Evolutionary conservation across 2,329 filamentous ascomycete species (phyloP).

Genomic region (Diaporthe sp.): DNA sequence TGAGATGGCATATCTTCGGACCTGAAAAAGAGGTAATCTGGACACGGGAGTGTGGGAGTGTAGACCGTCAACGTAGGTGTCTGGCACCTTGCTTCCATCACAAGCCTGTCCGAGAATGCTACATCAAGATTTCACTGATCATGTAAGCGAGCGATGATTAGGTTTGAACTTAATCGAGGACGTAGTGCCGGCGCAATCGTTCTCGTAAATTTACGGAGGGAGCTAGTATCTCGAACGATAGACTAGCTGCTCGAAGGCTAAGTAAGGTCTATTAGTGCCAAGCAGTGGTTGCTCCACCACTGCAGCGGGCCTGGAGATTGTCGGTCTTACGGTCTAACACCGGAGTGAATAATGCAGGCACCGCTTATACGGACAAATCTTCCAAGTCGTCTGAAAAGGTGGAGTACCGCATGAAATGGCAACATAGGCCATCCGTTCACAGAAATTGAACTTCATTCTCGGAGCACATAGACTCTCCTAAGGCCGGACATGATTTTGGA

Average conservation of each 20-base stretch:
- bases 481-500: not conserved
- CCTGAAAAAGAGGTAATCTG: no score
- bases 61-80: no score
- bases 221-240: not conserved
- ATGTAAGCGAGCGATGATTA: no score
- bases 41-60: no score
- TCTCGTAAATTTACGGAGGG: not conserved
- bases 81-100: no score
- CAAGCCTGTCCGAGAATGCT: no score
- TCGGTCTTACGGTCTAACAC: not conserved
- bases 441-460: not conserved
- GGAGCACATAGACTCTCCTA: not conserved
- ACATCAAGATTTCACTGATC: not conserved
- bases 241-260: not conserved
- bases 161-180: no score
- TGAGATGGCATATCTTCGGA: no score
- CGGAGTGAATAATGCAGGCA: not conserved
- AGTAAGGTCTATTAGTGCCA: not conserved
- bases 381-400: not conserved
- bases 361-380: not conserved
- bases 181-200: not conserved
- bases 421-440: not conserved
- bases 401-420: no score
- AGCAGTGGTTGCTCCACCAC: not conserved
- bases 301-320: not conserved